Evolutionary conservation across 2,329 filamentous ascomycete genomes (phyloP).

Genomic region (Colletotrichum australisinense): DNA sequence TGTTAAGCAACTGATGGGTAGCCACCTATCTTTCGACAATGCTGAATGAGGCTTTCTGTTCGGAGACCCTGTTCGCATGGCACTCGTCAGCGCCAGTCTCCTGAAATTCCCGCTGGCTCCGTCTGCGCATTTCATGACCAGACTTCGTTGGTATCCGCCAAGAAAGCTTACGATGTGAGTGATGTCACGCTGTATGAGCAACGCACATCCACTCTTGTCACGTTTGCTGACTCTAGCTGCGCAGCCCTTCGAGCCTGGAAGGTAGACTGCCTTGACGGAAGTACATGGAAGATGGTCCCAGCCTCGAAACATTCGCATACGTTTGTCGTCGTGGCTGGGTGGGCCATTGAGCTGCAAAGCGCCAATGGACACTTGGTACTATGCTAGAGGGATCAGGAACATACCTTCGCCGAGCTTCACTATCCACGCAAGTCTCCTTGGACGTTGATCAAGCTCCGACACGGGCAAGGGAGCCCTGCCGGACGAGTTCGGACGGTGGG

Average conservation of each 20-base stretch:
- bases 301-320: background rate
- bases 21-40: too few relatives aligned
- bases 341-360: background rate
- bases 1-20: background rate
- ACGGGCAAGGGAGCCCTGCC: conserved; percentile 23
- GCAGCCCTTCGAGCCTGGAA: background rate
- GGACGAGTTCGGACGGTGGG: conserved; percentile 15
- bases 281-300: background rate
- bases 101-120: background rate
- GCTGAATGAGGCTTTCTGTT: background rate
- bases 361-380: background rate
- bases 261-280: background rate
- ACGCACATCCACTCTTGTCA: too few relatives aligned
- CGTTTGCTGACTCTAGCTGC: too few relatives aligned
- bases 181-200: fast-evolving
- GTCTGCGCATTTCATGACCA: background rate
- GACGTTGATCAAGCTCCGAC: background rate
- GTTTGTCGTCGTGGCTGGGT: background rate
- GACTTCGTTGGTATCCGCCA: too few relatives aligned
- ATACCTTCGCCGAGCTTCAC: too few relatives aligned
- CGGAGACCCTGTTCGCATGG: background rate
- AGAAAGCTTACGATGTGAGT: background rate
- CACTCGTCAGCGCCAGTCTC: background rate
- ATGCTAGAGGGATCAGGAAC: background rate
- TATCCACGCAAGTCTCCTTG: background rate